Base-by-base conservation (phyloP, 78 protist species). In the Trichosphaerium sp. region DNA sequence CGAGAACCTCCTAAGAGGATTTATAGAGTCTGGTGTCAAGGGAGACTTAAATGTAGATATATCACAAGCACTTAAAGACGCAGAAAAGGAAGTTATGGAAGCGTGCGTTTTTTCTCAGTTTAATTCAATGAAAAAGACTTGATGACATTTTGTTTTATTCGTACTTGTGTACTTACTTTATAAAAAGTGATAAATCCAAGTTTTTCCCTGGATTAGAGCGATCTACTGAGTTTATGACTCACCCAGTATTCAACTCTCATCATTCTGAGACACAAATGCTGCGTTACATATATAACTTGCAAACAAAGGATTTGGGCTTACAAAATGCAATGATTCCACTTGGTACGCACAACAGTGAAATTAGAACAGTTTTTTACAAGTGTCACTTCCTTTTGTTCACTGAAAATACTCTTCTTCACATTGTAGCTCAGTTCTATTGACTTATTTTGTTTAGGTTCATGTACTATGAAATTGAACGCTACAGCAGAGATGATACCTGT, bases 381-480 rank as follows among this genome's bases (percentile, higher is more conserved):
- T n/a, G n/a, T n/a, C n/a, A n/a, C n/a, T n/a, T n/a, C n/a, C n/a
- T n/a, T n/a, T n/a, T n/a, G n/a, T n/a, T n/a, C n/a, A n/a, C n/a
- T n/a, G n/a, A n/a, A n/a, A n/a, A n/a, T n/a, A n/a, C 4, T 66
- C 77, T 6, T 81, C 32, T 21, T 47, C 21, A 21, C 51, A 47
- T 21, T 21, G 21, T 47, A 21, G 32, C 51, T 47, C 51, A 47
- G 21, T 47, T 47, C 21, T 21, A 47, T 21, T 21, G 32, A n/a
- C 21, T 47, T 47, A n/a, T 47, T 47, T 47, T n/a, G 21, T 47
- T 21, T 47, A 47, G 92, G 92, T 31, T 72, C 89, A 6, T 91
- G 99, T 74, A 95, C 99, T 14, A 95, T 95, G 99, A 95, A 95
- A 82, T 86, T 95, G 43, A 95, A 95, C 90, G 89, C 97, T 18